phyloP scores from a whole-genome alignment of 176 grass and related monocot species.

The Aegilops tauschii region DNA sequence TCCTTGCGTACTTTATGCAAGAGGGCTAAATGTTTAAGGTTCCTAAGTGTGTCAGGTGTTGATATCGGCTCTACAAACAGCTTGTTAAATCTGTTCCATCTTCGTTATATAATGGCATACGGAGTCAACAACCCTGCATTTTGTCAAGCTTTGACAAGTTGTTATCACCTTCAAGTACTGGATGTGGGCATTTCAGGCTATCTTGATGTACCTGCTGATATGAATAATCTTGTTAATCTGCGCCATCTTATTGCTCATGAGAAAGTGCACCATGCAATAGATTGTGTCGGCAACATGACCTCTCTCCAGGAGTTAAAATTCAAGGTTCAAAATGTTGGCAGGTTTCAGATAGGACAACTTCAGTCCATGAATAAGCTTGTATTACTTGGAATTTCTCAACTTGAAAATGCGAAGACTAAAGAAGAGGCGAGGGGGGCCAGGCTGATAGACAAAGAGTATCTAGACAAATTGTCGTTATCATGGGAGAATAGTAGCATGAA shows the following conservation, averaged over 20 bases:
- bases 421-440: not conserved
- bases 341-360: slow-evolving; percentile 22
- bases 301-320: no score
- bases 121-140: not conserved
- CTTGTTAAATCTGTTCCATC: not conserved
- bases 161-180: not conserved
- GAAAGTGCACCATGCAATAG: no score
- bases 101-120: not conserved
- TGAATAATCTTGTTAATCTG: no score
- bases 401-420: not conserved
- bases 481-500: not conserved
- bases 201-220: no score
- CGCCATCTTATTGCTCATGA: no score
- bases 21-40: not conserved
- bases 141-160: not conserved
- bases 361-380: slow-evolving; percentile 28
- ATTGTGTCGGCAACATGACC: no score
- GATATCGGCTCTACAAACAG: not conserved
- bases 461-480: slow-evolving; percentile 12
- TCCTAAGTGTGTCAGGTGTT: not conserved
- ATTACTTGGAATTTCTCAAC: not conserved
- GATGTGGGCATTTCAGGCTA: no score
- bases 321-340: no score
- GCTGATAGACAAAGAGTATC: not conserved
- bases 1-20: not conserved